Evolutionary conservation across 768 basidiomycete species (phyloP).

Genomic region (Auriscalpium vulgare): DNA sequence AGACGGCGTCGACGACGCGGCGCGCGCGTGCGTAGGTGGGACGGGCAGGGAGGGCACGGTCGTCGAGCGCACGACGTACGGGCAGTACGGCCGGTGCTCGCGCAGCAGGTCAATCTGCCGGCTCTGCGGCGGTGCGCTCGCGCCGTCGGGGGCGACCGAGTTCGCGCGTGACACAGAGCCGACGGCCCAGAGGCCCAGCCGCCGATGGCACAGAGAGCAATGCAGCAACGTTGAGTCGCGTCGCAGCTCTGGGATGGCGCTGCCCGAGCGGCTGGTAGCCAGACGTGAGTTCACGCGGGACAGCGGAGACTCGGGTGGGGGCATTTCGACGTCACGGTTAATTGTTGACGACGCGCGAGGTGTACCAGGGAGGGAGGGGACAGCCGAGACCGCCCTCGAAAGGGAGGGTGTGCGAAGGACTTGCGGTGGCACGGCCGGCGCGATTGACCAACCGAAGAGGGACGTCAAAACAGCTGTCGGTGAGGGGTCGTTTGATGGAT

Average conservation of each 20-base stretch:
- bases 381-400: slow-evolving; percentile 17
- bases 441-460: slow-evolving; percentile 42
- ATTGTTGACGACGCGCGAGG: slow-evolving; percentile 6
- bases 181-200: slow-evolving; percentile 13
- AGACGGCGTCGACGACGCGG: slow-evolving; percentile 18
- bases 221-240: slow-evolving; percentile 13
- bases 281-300: slow-evolving; percentile 2
- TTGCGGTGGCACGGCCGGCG: slow-evolving; percentile 18
- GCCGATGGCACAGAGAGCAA: slow-evolving; percentile 12
- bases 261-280: slow-evolving; percentile 7
- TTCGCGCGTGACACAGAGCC: slow-evolving; percentile 9
- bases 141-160: background rate
- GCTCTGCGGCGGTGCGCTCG: slow-evolving; percentile 17
- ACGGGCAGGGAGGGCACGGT: slow-evolving; percentile 47
- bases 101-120: slow-evolving; percentile 66
- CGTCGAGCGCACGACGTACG: slow-evolving; percentile 72
- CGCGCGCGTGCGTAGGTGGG: slow-evolving; percentile 5
- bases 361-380: slow-evolving; percentile 19
- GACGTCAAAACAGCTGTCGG: slow-evolving; percentile 33
- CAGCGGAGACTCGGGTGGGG: slow-evolving; percentile 9
- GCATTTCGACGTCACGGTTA: background rate
- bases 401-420: slow-evolving; percentile 10
- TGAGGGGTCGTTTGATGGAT: slow-evolving; percentile 21
- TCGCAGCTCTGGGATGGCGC: slow-evolving; percentile 17
- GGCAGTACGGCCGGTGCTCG: slow-evolving; percentile 81